phyloP scores from a whole-genome alignment of 1,284 basidiomycete genomes.

The Boletellus deceptivus region DNA sequence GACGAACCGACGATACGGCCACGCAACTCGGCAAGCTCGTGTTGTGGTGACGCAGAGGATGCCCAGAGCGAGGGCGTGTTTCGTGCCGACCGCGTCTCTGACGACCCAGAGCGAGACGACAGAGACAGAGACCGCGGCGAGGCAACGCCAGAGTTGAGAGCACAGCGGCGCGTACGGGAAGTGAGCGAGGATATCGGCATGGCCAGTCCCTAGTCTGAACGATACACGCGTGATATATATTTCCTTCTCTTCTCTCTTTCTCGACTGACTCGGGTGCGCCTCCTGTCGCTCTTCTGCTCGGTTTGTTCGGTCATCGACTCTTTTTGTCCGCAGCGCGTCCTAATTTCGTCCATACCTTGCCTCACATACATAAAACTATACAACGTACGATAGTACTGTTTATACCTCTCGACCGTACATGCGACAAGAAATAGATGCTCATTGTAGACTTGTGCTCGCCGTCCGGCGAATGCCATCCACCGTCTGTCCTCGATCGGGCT shows the following conservation, averaged over 20 bases:
- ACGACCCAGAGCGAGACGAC: constrained; percentile 21
- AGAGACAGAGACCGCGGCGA: constrained; percentile 33
- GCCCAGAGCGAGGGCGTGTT: constrained; percentile 27
- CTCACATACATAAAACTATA: constrained; percentile 18
- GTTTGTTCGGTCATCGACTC: constrained; percentile 16
- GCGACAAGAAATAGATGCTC: neutral
- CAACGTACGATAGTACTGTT: constrained; percentile 19
- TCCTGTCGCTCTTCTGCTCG: constrained; percentile 4
- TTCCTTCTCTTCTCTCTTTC: neutral
- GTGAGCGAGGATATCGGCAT: constrained; percentile 33
- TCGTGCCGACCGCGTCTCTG: constrained; percentile 13
- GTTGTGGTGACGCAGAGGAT: constrained; percentile 29
- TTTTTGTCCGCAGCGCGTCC: constrained; percentile 23
- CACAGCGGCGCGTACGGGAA: constrained; percentile 26
- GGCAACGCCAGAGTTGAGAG: constrained; percentile 30
- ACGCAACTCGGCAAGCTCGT: constrained; percentile 34
- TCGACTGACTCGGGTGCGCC: neutral
- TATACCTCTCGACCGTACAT: constrained; percentile 19
- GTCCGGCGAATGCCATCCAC: no score
- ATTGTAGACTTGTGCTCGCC: no score
- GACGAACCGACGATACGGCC: constrained; percentile 75
- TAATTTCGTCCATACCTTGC: constrained; percentile 25
- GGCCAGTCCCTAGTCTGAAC: constrained; percentile 26
- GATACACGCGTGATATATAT: neutral
- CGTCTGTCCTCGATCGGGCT: no score